Conservation (phyloP, 2,329 filamentous ascomycete species). For the Paraphaeosphaeria sporulosa region DNA sequence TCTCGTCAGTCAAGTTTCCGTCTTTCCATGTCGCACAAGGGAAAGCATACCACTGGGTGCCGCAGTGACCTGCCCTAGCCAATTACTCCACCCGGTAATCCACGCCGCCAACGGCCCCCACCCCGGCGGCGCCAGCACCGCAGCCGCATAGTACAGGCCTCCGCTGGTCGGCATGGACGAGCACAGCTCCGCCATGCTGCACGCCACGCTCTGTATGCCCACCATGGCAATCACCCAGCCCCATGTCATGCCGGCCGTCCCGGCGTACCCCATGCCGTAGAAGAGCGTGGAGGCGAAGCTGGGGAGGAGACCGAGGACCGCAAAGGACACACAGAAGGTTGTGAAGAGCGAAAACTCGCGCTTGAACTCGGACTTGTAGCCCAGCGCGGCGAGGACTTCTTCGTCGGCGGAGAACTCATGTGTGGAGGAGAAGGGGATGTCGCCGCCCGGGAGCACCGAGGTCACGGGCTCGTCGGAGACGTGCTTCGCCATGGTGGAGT, state of each 20-base stretch:
- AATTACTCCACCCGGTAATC: slow-evolving; percentile 76
- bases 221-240: slow-evolving; percentile 77
- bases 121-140: slow-evolving; percentile 71
- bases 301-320: slow-evolving; percentile 73
- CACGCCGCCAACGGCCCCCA: slow-evolving; percentile 72
- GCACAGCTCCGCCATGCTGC: slow-evolving; percentile 72
- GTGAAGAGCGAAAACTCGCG: slow-evolving; percentile 78
- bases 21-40: not conserved
- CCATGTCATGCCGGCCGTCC: slow-evolving; percentile 70
- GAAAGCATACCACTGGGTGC: slow-evolving; percentile 61
- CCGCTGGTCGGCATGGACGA: slow-evolving; percentile 76
- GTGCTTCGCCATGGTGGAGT: slow-evolving; percentile 5
- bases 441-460: slow-evolving; percentile 58
- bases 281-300: slow-evolving; percentile 75
- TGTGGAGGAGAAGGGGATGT: slow-evolving; percentile 55
- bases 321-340: slow-evolving; percentile 77
- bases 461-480: slow-evolving; percentile 62
- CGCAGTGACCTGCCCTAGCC: slow-evolving; percentile 71
- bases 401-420: slow-evolving; percentile 63
- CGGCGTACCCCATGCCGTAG: slow-evolving; percentile 68
- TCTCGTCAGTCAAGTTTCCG: not conserved
- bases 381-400: slow-evolving; percentile 67
- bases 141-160: slow-evolving; percentile 76
- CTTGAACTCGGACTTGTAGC: slow-evolving; percentile 70
- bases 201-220: slow-evolving; percentile 74